These are phyloP conservation scores for Boletus speciosus DNA, from an alignment of 768 basidiomycete genomes.

Conservation along the genomic window DNA sequence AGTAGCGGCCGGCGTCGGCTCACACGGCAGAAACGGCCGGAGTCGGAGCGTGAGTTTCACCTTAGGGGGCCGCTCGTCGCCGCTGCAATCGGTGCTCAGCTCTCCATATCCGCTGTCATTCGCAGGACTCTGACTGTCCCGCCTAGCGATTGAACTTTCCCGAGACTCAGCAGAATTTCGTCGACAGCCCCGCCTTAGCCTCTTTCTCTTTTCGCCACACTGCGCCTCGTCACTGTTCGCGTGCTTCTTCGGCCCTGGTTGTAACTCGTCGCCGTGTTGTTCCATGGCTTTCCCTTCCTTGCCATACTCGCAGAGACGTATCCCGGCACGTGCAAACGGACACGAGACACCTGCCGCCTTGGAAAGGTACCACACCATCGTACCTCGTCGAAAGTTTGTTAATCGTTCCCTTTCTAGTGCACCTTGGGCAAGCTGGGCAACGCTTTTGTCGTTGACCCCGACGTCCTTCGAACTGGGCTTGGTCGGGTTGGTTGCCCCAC, in stretches of 20 bases:
- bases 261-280: slow-evolving; percentile 26
- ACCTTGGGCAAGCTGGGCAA: not conserved
- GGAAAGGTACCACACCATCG: slow-evolving; percentile 78
- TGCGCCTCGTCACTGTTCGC: slow-evolving; percentile 32
- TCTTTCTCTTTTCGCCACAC: slow-evolving; percentile 47
- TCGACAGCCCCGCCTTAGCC: slow-evolving; percentile 34
- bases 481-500: slow-evolving; percentile 54
- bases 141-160: slow-evolving; percentile 6
- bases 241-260: slow-evolving; percentile 45
- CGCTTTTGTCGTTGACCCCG: slow-evolving; percentile 25
- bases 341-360: slow-evolving; percentile 72
- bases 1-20: slow-evolving; percentile 8
- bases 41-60: slow-evolving; percentile 70
- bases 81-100: slow-evolving; percentile 23
- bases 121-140: slow-evolving; percentile 21
- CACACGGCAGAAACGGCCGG: slow-evolving; percentile 36
- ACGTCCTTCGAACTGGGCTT: slow-evolving; percentile 18
- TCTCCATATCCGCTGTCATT: slow-evolving; percentile 29
- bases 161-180: slow-evolving; percentile 16
- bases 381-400: slow-evolving; percentile 76
- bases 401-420: slow-evolving; percentile 34
- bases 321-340: slow-evolving; percentile 72
- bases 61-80: slow-evolving; percentile 48
- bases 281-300: slow-evolving; percentile 38
- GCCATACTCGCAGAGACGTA: slow-evolving; percentile 64